Evolutionary conservation across 2,329 filamentous ascomycete species (phyloP).

Genomic region (Phialophora expanda): DNA sequence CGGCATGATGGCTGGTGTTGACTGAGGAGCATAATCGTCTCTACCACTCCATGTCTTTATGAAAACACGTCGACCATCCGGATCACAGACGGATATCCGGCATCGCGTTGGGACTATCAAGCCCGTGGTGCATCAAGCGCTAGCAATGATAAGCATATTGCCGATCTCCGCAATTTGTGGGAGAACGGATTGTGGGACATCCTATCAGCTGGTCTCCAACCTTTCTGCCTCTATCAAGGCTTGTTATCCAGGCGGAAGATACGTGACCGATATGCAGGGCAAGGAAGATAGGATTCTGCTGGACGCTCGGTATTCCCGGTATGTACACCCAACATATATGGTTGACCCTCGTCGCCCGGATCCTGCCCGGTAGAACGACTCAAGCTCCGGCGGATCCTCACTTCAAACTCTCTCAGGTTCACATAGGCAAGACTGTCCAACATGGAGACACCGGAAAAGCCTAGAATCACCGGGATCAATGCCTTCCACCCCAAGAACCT

Average conservation of each 20-base stretch:
- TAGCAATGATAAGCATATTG: too few relatives aligned
- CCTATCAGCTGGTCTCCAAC: too few relatives aligned
- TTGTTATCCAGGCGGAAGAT: too few relatives aligned
- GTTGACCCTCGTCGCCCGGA: not conserved
- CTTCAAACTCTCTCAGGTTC: not conserved
- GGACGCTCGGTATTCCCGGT: not conserved
- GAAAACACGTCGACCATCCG: too few relatives aligned
- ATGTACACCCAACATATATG: not conserved
- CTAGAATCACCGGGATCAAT: conserved; percentile 20
- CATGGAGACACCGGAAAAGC: conserved; percentile 3
- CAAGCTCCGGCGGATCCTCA: not conserved
- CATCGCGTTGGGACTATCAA: not conserved
- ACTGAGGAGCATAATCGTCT: not conserved
- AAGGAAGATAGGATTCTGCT: too few relatives aligned
- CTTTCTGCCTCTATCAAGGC: too few relatives aligned
- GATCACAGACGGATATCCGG: not conserved
- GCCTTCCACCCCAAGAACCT: conserved; percentile 21
- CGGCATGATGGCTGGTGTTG: conserved; percentile 11
- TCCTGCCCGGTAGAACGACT: not conserved
- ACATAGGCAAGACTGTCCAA: not conserved
- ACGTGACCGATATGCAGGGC: too few relatives aligned
- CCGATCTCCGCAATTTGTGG: too few relatives aligned
- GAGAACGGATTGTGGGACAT: too few relatives aligned
- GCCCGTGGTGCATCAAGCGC: too few relatives aligned
- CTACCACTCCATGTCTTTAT: not conserved